A percentile compares a stretch with the other conserved stretches of the same genome.
Conservation (phyloP, 2,329 filamentous ascomycete species). For the Curvularia sp. region DNA sequence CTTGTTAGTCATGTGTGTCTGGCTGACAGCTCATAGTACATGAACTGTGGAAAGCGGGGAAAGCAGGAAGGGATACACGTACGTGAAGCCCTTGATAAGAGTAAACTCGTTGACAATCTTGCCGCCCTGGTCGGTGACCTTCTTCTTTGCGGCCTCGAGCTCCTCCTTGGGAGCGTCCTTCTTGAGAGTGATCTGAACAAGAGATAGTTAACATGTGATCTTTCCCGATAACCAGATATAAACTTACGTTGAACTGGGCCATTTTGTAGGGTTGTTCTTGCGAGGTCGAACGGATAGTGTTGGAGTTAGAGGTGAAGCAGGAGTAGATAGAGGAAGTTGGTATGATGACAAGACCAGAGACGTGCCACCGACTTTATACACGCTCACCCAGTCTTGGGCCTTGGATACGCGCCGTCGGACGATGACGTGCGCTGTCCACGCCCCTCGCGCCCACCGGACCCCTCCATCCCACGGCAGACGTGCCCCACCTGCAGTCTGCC, state of each 20-base stretch:
- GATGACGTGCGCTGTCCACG: conserved; percentile 32
- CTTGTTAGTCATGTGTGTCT: conserved; percentile 12
- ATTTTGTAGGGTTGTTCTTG: conserved; percentile 15
- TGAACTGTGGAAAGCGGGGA: not conserved
- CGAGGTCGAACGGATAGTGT: not conserved
- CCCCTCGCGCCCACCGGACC: conserved; percentile 16
- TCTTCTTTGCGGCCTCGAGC: conserved; percentile 79
- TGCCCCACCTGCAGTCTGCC: not conserved
- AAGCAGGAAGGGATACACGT: conserved; percentile 51
- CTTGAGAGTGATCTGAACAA: conserved; percentile 77
- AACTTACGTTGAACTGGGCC: conserved; percentile 28
- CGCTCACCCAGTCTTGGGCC: conserved; percentile 22
- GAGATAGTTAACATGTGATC: conserved; percentile 1
- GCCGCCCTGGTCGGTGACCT: conserved; percentile 77
- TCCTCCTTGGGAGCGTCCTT: conserved; percentile 69
- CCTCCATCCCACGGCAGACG: not conserved
- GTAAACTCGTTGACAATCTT: conserved; percentile 83
- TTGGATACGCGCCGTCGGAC: conserved; percentile 33
- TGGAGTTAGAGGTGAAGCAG: conserved; percentile 5
- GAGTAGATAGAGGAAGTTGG: conserved; percentile 11
- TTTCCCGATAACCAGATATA: not conserved
- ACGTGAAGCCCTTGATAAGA: conserved; percentile 94
- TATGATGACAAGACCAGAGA: conserved; percentile 22
- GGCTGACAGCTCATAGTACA: not conserved
- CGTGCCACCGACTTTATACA: conserved; percentile 37